Conservation (phyloP, 2,329 filamentous ascomycete species). For the Pyrenochaeta sp. region DNA sequence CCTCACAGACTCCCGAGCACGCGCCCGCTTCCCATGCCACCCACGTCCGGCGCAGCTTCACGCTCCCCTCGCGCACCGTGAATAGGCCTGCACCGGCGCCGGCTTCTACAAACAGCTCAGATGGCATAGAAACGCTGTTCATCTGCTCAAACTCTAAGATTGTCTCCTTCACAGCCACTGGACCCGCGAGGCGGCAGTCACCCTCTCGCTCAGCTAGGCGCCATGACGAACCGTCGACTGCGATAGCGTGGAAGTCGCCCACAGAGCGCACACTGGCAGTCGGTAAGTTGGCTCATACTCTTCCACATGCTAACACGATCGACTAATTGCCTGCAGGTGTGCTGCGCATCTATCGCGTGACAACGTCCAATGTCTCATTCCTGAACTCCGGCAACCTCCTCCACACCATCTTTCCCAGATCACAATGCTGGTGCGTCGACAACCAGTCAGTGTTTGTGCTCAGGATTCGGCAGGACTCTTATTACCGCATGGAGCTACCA, state of each 20-base stretch:
- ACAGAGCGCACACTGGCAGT: constrained; percentile 83
- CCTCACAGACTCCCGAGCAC: constrained; percentile 37
- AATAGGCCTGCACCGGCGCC: constrained; percentile 40
- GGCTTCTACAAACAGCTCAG: constrained; percentile 51
- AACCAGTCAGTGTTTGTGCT: constrained; percentile 86
- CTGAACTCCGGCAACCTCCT: constrained; percentile 84
- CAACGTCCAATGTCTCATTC: constrained; percentile 81
- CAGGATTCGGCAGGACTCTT: constrained; percentile 81
- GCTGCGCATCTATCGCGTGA: constrained; percentile 84
- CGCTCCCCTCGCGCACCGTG: constrained; percentile 54
- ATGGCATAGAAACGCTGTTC: constrained; percentile 73
- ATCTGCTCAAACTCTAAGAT: constrained; percentile 78
- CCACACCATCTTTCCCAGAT: constrained; percentile 86
- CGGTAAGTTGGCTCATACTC: constrained; percentile 59
- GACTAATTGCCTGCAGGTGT: constrained; percentile 61
- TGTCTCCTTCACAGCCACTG: constrained; percentile 65
- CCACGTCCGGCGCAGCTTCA: constrained; percentile 56
- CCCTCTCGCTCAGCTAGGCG: constrained; percentile 32
- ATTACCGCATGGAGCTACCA: constrained; percentile 90
- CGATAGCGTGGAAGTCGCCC: constrained; percentile 76
- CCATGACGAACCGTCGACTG: constrained; percentile 62
- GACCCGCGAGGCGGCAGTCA: constrained; percentile 46
- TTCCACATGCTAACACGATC: not conserved
- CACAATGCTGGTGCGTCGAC: constrained; percentile 93
- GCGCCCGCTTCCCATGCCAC: constrained; percentile 26